Evolutionary conservation across 1,284 basidiomycete species (phyloP).

Genomic region (Erythrobasidium hasegawianum): DNA sequence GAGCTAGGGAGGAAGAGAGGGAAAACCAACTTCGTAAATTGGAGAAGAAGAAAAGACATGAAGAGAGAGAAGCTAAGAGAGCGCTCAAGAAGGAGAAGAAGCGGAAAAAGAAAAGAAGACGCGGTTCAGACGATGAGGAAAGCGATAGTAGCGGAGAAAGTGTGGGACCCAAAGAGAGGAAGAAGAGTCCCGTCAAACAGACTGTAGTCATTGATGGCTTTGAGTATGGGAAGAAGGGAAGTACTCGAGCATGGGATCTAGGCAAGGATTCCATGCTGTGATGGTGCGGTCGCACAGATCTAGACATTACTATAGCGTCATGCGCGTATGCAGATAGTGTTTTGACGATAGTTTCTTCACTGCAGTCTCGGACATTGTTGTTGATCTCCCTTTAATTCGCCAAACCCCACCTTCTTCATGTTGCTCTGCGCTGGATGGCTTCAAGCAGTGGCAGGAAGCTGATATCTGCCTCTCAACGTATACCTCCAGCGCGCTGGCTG

Average conservation of each 20-base stretch:
- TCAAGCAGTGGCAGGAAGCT: conserved; percentile 2
- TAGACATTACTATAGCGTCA: too few relatives aligned
- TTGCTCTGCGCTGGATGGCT: not conserved
- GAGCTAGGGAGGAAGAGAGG: conserved; percentile 36
- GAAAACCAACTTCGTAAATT: conserved; percentile 41
- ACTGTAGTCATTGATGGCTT: conserved; percentile 65
- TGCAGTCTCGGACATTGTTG: too few relatives aligned
- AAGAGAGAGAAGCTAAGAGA: conserved; percentile 47
- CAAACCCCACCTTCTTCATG: too few relatives aligned
- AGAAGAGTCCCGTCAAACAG: conserved; percentile 55
- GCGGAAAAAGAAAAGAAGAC: conserved; percentile 49
- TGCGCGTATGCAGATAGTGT: too few relatives aligned
- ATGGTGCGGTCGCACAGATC: too few relatives aligned
- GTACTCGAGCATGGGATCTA: conserved; percentile 83
- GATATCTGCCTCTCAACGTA: not conserved
- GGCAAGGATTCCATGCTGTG: conserved; percentile 60
- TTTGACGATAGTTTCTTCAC: too few relatives aligned
- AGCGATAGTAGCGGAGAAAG: conserved; percentile 23
- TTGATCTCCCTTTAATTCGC: too few relatives aligned
- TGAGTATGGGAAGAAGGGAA: conserved; percentile 74
- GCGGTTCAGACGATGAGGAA: not conserved
- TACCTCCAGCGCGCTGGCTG: not conserved
- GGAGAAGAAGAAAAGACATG: conserved; percentile 36
- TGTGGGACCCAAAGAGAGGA: conserved; percentile 45
- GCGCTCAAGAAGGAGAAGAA: conserved; percentile 54